These are phyloP conservation scores for Candida sanyiensis DNA, from an alignment of 805 yeast genomes.

Conservation along the genomic window DNA sequence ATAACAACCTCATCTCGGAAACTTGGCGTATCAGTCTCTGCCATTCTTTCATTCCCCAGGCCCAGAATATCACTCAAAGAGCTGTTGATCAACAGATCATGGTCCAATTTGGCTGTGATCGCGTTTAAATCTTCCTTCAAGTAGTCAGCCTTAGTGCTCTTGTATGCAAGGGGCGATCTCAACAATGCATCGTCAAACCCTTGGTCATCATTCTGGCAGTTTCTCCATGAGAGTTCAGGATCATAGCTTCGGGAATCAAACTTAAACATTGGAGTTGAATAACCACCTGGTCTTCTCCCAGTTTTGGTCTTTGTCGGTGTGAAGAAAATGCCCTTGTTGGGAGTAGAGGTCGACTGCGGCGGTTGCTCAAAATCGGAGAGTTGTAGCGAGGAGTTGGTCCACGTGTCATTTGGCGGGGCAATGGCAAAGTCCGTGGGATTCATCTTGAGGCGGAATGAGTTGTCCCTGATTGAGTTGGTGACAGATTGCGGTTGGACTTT, in stretches of 20 bases:
- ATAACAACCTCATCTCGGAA: neutral
- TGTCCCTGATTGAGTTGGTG: neutral
- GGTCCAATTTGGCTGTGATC: constrained; percentile 11
- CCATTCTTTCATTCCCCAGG: neutral
- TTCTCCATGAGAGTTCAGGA: constrained; percentile 1
- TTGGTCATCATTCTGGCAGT: constrained; percentile 3
- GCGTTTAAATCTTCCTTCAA: constrained; percentile 11
- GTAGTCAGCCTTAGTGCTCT: constrained; percentile 28
- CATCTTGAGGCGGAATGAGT: constrained; percentile 1
- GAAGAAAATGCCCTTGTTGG: constrained; percentile 12
- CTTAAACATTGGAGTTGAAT: constrained; percentile 20
- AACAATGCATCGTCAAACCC: neutral
- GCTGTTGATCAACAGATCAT: constrained; percentile 4
- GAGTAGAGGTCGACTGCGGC: constrained; percentile 26
- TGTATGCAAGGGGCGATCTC: constrained; percentile 11
- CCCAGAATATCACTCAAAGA: neutral
- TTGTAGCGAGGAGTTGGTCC: constrained; percentile 19
- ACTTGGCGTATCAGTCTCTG: neutral
- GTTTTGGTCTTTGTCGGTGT: constrained; percentile 5
- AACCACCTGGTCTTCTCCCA: constrained; percentile 12
- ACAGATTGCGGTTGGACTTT: no score
- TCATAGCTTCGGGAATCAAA: constrained; percentile 11
- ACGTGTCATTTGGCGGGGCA: neutral
- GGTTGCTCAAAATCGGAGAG: constrained; percentile 25
- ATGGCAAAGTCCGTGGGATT: neutral